phyloP scores from a whole-genome alignment of 176 grass and related monocot genomes.

The bread wheat (Triticum aestivum) region IWGSC_CS_RefSeq_v2.1 NC_057794.1:512470765-512471264 shows the following conservation, averaged over 20 bases:
- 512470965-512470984: neutral
- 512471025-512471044: neutral
- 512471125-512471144: neutral
- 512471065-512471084: neutral
- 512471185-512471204: neutral
- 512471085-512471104: neutral
- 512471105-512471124: conserved; percentile 3
- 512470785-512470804: too few species aligned
- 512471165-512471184: neutral
- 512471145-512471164: neutral
- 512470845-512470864: neutral
- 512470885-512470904: neutral
- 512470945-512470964: neutral
- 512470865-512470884: neutral
- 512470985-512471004: neutral
- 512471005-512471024: neutral
- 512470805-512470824: too few species aligned
- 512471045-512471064: neutral
- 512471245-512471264: neutral
- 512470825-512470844: too few species aligned
- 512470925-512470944: neutral
- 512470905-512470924: neutral
- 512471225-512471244: neutral
- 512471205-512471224: neutral
- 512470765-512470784: too few species aligned